phyloP scores from a whole-genome alignment of 805 yeast species.

The Saccharomycopsis fodiens region DNA sequence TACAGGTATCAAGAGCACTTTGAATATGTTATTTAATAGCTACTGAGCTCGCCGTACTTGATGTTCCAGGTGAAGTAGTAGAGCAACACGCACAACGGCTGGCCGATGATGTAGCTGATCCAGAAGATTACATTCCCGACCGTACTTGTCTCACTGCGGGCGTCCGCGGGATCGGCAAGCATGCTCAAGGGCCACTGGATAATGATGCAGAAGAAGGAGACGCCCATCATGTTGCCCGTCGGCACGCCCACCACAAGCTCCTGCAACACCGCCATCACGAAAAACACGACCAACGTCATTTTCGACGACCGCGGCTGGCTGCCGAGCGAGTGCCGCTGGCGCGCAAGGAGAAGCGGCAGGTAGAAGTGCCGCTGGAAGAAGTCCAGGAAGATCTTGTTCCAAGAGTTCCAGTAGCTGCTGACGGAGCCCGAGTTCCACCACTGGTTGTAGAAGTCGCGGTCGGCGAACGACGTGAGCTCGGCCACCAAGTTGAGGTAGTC shows the following conservation, averaged over 20 bases:
- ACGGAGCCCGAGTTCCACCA: slow-evolving; percentile 48
- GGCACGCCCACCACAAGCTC: slow-evolving; percentile 40
- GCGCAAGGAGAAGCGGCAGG: slow-evolving; percentile 28
- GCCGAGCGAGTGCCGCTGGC: slow-evolving; percentile 1
- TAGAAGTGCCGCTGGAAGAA: slow-evolving; percentile 37
- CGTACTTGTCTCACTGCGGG: slow-evolving; percentile 32
- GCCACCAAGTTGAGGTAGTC: slow-evolving; percentile 35
- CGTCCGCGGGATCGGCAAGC: slow-evolving; percentile 35
- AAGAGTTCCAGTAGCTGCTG: slow-evolving; percentile 38
- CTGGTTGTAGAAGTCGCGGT: slow-evolving; percentile 38
- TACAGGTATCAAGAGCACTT: no score
- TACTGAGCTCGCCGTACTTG: slow-evolving; percentile 21
- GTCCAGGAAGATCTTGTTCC: slow-evolving; percentile 39
- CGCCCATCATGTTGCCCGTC: slow-evolving; percentile 38
- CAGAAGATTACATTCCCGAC: slow-evolving; percentile 41
- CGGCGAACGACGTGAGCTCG: slow-evolving; percentile 37
- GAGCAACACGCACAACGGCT: slow-evolving; percentile 36
- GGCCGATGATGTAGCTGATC: slow-evolving; percentile 39
- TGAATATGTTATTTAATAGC: slow-evolving; percentile 8
- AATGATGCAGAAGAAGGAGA: slow-evolving; percentile 37
- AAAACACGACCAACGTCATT: slow-evolving; percentile 32
- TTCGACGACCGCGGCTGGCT: slow-evolving; percentile 16
- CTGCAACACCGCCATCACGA: slow-evolving; percentile 38
- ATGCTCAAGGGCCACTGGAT: slow-evolving; percentile 36
- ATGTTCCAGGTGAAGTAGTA: slow-evolving; percentile 39